Percentiles rank a stretch among this genome's conserved stretches.
phyloP scores from a whole-genome alignment of 2,329 filamentous ascomycete genomes.

The Aspergillus sp. region DNA sequence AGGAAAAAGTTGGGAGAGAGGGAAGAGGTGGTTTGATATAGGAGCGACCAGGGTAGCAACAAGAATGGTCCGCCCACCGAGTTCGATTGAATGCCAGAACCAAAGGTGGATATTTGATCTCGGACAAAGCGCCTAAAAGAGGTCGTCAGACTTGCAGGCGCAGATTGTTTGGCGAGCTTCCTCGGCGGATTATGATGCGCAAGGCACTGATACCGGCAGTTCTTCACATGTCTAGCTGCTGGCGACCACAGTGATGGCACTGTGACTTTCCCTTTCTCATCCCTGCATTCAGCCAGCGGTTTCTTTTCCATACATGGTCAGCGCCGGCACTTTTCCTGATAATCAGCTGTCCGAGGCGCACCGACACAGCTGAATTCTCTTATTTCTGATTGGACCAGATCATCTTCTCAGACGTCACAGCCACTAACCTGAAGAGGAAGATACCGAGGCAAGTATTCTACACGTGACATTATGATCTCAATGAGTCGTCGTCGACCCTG shows the following conservation, averaged over 20 bases:
- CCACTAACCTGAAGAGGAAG: constrained; percentile 17
- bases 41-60: constrained; percentile 23
- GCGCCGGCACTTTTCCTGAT: constrained; percentile 7
- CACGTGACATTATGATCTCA: constrained; percentile 17
- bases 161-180: neutral
- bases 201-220: neutral
- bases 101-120: constrained; percentile 12
- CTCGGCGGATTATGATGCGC: constrained; percentile 10
- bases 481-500: constrained; percentile 2
- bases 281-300: neutral
- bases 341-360: constrained; percentile 7
- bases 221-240: constrained; percentile 12
- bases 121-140: constrained; percentile 13
- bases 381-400: constrained; percentile 24
- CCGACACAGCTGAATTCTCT: constrained; percentile 18
- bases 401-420: constrained; percentile 20
- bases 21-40: constrained; percentile 19
- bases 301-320: neutral
- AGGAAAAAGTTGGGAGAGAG: constrained; percentile 7
- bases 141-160: neutral
- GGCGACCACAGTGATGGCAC: neutral
- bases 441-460: constrained; percentile 23
- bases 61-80: neutral
- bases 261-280: neutral
- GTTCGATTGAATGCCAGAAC: constrained; percentile 1